A percentile compares a stretch with the other conserved stretches of the same genome.
Conservation (phyloP, 805 yeast genomes). For the Suhomyces sp. region DNA sequence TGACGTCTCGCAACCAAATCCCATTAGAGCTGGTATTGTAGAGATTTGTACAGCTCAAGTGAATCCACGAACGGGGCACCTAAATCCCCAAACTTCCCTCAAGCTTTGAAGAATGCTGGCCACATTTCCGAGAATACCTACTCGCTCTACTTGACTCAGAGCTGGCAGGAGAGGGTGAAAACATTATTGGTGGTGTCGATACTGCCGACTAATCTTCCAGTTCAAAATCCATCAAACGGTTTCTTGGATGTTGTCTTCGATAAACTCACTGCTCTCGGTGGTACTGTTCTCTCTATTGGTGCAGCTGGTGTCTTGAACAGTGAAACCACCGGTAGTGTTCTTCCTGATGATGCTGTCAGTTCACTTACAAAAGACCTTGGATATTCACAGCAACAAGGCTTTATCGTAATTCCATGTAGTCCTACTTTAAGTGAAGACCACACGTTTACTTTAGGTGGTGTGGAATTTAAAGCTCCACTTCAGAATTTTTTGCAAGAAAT, state of each 20-base stretch:
- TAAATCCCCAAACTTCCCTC: conserved; percentile 9
- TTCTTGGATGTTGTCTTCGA: conserved; percentile 4
- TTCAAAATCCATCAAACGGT: conserved; percentile 6
- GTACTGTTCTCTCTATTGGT: no score
- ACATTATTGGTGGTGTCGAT: conserved; percentile 23
- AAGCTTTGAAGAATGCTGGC: conserved; percentile 8
- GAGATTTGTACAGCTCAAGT: conserved; percentile 1
- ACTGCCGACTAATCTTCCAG: conserved; percentile 9
- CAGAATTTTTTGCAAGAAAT: neutral
- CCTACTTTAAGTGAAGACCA: neutral
- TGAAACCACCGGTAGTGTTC: no score
- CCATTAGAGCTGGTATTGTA: conserved; percentile 1
- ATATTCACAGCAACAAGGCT: no score
- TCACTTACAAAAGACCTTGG: neutral
- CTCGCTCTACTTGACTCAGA: conserved; percentile 13
- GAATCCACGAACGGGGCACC: conserved; percentile 2
- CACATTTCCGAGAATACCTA: conserved; percentile 8
- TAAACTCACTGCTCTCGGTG: neutral
- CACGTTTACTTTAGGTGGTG: neutral
- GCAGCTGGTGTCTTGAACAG: no score
- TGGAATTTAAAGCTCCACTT: neutral
- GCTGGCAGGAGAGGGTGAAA: conserved; percentile 8
- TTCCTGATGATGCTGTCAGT: no score
- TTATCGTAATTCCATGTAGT: neutral
- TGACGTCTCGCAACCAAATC: conserved; percentile 2